Conservation (phyloP, 805 yeast genomes). For the Starmera pachycereana region DNA sequence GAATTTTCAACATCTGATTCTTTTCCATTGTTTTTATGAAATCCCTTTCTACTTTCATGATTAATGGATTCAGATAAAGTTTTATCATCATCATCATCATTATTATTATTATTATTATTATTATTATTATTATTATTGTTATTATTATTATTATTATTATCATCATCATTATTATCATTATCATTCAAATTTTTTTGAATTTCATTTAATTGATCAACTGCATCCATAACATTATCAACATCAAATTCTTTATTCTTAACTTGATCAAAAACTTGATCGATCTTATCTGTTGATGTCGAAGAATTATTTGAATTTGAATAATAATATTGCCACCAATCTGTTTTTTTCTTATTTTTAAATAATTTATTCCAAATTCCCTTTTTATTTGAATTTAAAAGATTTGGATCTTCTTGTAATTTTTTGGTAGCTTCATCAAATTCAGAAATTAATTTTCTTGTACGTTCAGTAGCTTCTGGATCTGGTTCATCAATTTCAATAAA, state of each 20-base stretch:
- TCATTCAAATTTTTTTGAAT: not conserved
- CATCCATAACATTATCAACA: slow-evolving; percentile 31
- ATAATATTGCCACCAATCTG: slow-evolving; percentile 41
- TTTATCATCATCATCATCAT: slow-evolving; percentile 1
- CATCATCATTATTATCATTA: not conserved
- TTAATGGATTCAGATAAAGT: not conserved
- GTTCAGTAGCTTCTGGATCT: slow-evolving; percentile 76
- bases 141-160: slow-evolving; percentile 2
- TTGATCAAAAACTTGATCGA: slow-evolving; percentile 14
- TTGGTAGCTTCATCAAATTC: slow-evolving; percentile 85
- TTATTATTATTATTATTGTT: not conserved
- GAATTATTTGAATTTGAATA: not conserved
- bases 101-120: slow-evolving; percentile 2
- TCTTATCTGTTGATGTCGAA: slow-evolving; percentile 1
- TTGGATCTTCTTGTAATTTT: slow-evolving; percentile 38
- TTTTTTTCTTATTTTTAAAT: slow-evolving; percentile 41
- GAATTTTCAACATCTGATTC: too few relatives aligned
- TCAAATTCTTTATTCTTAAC: slow-evolving; percentile 26
- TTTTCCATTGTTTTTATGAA: too few relatives aligned
- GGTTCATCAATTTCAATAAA: slow-evolving; percentile 95
- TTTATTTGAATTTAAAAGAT: slow-evolving; percentile 20
- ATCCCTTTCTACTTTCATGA: too few relatives aligned
- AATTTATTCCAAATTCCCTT: slow-evolving; percentile 31
- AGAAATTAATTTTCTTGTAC: slow-evolving; percentile 68
- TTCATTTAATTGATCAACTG: slow-evolving; percentile 14